Evolutionary conservation across 2,329 filamentous ascomycete species (phyloP), one percentile per base, ranked within the genome.

Genomic region (Alternaria postmessia): DNA sequence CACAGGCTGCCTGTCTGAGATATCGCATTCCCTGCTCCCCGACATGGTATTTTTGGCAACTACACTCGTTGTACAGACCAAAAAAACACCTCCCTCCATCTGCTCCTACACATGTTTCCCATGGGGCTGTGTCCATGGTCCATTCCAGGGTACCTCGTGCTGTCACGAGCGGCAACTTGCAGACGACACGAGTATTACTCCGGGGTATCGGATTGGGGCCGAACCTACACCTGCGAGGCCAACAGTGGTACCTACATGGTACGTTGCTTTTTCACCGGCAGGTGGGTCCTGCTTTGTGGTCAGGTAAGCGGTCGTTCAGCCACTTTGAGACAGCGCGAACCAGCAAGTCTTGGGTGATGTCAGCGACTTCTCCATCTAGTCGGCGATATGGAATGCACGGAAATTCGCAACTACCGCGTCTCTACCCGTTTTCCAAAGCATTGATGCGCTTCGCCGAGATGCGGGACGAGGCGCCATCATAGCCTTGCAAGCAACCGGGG

Each of bases 391-490:
- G 42, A 36, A 54, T 24, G 32, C 28, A 22, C 12, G 9, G 4
- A 42, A 26, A 52, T 20, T 36, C 3, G 39, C 52, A 57, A 53
- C 55, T 57, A 44, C 55, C 41, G 48, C 43, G 38, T 32, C 55
- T 32, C 55, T 38, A 47, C 30, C 51, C 43, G 28, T 39, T 30
- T 34, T n/a, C 51, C 26, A 46, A 32, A 51, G 36, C 22, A 42
- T 22, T 51, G 46, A 59, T 41, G 57, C 52, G 57, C 46, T 49
- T 59, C 53, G 57, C 57, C 57, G 57, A 59, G 46, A 47, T 60
- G 53, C 57, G 57, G 57, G 46, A 60, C 57, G 52, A 60, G 41
- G 57, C 56, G 56, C 52, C 41, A 51, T 41, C 52, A 24, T 20
- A 60, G 53, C 53, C 57, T 34, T 57, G 52, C 41, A 34, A 42